Evolutionary conservation across 768 basidiomycete species (phyloP), one percentile per base, ranked within the genome.

Genomic region (Amanita phalloides): DNA sequence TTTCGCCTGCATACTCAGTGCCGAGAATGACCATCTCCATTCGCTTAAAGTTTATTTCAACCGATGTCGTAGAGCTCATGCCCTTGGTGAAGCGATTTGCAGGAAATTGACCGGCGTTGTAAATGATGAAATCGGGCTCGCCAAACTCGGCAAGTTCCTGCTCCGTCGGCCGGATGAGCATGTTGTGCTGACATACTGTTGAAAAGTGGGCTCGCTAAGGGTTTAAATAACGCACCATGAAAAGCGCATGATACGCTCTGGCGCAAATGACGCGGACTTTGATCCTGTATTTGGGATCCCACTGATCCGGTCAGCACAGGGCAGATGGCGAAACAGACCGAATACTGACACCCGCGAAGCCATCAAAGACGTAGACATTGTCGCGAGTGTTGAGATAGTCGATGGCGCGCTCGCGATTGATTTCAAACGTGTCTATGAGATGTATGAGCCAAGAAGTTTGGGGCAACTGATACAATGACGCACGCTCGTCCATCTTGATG

Each of bases 1-100:
- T 99, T 75, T 99, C 93, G 47, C 93, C 93, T 28, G 93, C 93
- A 63, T 97, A 97, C 66, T 97, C 93, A 25, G 92, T 95, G 51
- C 90, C 95, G 60, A 99, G 90, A 63, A 99, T 98, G 62, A 99
- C 95, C 96, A 99, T 99, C 70, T 99, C 96, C 92, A 93, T 96
- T 37, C 96, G 90, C 77, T 96, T 96, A 73, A 99, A 98, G 81
- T 99, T 99, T 76, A 99, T 91, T 72, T 97, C 95, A 46, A 99
- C 95, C 2, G 94, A 96, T 5, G 96, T 98, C 28, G 93, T 90
- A 8, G 93, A 96, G 55, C 91, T 95, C 96, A 98, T 98, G 69
- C 96, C 96, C 75, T 96, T 92, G 55, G 96, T 99, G 79, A 98
- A 98, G 41, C 96, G 88, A 69, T 99, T 99, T 60, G 96, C 96